These are phyloP conservation scores for Suhomyces prunicola DNA, from an alignment of 805 yeast genomes.

Conservation along the genomic window DNA sequence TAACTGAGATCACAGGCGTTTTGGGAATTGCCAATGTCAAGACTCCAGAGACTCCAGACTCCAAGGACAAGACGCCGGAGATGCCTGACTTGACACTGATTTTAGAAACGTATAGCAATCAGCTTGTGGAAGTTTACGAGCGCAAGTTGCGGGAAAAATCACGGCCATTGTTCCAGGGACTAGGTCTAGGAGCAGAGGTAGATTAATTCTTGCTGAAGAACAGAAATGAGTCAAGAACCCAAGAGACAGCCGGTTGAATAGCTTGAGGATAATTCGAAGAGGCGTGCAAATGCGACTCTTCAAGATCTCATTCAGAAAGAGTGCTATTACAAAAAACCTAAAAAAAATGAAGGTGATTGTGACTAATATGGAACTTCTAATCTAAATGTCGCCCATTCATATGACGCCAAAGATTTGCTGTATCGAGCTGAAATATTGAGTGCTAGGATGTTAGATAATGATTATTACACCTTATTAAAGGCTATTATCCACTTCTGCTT, in stretches of 20 bases:
- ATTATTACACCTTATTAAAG: too few species aligned
- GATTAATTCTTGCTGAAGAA: background rate
- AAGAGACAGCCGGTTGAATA: background rate
- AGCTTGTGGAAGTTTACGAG: conserved; percentile 28
- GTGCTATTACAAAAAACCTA: too few species aligned
- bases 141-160: conserved; percentile 15
- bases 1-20: background rate
- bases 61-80: background rate
- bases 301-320: too few species aligned
- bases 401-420: too few species aligned
- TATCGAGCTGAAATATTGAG: too few species aligned
- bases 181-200: background rate
- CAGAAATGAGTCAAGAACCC: background rate
- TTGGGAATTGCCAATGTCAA: too few species aligned
- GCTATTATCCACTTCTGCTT: background rate
- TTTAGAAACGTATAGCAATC: conserved; percentile 38
- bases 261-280: background rate
- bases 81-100: conserved; percentile 11
- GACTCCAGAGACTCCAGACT: background rate
- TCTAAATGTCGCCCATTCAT: too few species aligned
- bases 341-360: too few species aligned
- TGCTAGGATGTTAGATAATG: too few species aligned
- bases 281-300: too few species aligned
- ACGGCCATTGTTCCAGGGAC: background rate
- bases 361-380: too few species aligned